phyloP scores from a whole-genome alignment of 495 filamentous ascomycete species.

The Penicillium canariense region DNA sequence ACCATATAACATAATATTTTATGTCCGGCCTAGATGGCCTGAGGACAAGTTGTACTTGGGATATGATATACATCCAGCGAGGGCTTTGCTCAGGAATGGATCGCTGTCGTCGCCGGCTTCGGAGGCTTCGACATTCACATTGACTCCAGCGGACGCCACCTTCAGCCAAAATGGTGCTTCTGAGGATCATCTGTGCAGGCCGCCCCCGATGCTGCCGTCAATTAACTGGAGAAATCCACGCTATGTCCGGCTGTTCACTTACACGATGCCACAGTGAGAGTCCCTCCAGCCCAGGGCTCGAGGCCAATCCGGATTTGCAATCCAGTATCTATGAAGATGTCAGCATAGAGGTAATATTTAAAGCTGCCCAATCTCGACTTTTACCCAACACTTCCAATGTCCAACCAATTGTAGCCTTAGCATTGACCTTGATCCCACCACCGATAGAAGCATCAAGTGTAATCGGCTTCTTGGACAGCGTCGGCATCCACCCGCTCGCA shows the following conservation, averaged over 20 bases:
- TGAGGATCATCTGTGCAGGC: background rate
- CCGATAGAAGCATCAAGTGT: constrained; percentile 1
- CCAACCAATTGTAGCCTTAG: background rate
- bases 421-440: background rate
- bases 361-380: background rate
- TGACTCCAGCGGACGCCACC: background rate
- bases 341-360: background rate
- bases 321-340: background rate
- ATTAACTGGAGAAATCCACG: background rate
- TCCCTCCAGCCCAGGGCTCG: background rate
- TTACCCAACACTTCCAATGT: background rate
- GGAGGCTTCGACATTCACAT: constrained; percentile 1
- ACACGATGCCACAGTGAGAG: background rate
- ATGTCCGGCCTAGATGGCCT: too few relatives aligned
- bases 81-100: background rate
- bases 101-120: background rate
- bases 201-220: background rate
- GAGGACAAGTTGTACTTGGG: too few relatives aligned
- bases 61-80: background rate
- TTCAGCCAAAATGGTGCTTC: background rate
- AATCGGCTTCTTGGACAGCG: background rate
- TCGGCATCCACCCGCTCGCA: background rate
- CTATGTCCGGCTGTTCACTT: background rate
- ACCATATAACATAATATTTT: too few relatives aligned
- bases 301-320: background rate